A percentile compares a stretch with the other conserved stretches of the same genome.
Conservation (phyloP, 306 rosid species). For the Inga laurina region DNA sequence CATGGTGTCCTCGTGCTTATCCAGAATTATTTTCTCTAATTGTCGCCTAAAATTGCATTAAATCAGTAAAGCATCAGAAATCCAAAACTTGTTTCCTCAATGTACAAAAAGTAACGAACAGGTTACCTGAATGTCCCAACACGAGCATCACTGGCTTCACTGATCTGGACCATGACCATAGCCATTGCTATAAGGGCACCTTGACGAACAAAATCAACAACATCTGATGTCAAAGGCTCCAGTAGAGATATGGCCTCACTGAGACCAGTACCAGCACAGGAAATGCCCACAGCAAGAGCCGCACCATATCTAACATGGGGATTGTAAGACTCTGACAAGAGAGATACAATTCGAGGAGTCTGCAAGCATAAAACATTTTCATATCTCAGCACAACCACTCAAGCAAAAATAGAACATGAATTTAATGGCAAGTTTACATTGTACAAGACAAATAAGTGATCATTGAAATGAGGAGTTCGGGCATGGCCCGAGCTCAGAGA, state of each 20-base stretch:
- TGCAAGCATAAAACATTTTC: conserved; percentile 41
- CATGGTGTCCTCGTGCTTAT: conserved; percentile 99
- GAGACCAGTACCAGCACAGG: conserved; percentile 97
- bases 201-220: conserved; percentile 97
- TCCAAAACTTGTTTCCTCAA: not conserved
- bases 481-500: conserved; percentile 12
- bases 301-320: conserved; percentile 99
- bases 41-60: conserved; percentile 66
- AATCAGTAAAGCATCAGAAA: conserved; percentile 23
- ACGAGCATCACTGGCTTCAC: conserved; percentile 96
- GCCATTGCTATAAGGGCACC: conserved; percentile 99
- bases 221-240: conserved; percentile 97
- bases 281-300: conserved; percentile 98
- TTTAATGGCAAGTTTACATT: not conserved
- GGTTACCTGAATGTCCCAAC: conserved; percentile 90
- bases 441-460: too few species aligned
- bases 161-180: conserved; percentile 97
- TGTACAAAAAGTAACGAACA: not conserved
- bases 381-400: conserved; percentile 18
- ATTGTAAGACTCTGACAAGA: conserved; percentile 93
- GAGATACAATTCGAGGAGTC: conserved; percentile 96
- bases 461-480: not conserved
- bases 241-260: conserved; percentile 96
- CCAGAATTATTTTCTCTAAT: conserved; percentile 92
- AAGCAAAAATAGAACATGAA: conserved; percentile 2